These are phyloP conservation scores for Aspergillus melleus DNA, from an alignment of 2,329 filamentous ascomycete genomes.

Conservation along the genomic window DNA sequence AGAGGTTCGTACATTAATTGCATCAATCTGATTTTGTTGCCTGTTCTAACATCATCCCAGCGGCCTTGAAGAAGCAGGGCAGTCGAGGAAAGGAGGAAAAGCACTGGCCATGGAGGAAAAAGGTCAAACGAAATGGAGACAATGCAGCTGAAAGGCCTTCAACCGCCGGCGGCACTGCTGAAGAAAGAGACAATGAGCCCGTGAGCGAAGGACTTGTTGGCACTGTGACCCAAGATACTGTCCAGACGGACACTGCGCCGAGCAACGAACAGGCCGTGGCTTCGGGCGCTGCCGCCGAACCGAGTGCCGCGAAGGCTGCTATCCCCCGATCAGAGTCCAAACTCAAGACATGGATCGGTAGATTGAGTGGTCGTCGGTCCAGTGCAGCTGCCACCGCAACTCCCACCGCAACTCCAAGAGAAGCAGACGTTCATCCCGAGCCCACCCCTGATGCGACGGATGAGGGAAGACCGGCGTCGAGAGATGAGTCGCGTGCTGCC, in stretches of 20 bases:
- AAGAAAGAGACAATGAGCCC: not conserved
- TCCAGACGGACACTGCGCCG: slow-evolving; percentile 5
- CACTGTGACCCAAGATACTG: slow-evolving; percentile 9
- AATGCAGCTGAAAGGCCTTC: slow-evolving; percentile 12
- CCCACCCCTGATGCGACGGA: not conserved
- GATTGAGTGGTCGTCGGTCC: slow-evolving; percentile 28
- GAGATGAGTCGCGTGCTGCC: slow-evolving; percentile 20
- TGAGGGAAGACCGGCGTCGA: not conserved
- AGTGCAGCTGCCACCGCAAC: slow-evolving; percentile 16
- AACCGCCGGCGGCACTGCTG: not conserved
- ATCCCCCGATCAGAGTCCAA: slow-evolving; percentile 28
- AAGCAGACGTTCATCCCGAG: not conserved
- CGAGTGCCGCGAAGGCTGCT: slow-evolving; percentile 4
- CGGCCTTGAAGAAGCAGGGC: slow-evolving; percentile 18
- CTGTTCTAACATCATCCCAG: slow-evolving; percentile 13
- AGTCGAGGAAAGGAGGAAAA: slow-evolving; percentile 26
- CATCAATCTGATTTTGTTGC: not conserved
- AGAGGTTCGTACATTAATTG: slow-evolving; percentile 25
- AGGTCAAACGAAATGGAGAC: slow-evolving; percentile 23
- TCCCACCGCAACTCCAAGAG: not conserved
- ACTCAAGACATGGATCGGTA: slow-evolving; percentile 37
- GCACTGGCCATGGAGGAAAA: slow-evolving; percentile 28
- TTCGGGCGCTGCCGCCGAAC: slow-evolving; percentile 9
- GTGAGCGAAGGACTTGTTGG: slow-evolving; percentile 1
- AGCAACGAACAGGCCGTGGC: slow-evolving; percentile 1